These are phyloP conservation scores for Aureobasidium sp. DNA, from an alignment of 2,329 filamentous ascomycete species.

Conservation along the genomic window DNA sequence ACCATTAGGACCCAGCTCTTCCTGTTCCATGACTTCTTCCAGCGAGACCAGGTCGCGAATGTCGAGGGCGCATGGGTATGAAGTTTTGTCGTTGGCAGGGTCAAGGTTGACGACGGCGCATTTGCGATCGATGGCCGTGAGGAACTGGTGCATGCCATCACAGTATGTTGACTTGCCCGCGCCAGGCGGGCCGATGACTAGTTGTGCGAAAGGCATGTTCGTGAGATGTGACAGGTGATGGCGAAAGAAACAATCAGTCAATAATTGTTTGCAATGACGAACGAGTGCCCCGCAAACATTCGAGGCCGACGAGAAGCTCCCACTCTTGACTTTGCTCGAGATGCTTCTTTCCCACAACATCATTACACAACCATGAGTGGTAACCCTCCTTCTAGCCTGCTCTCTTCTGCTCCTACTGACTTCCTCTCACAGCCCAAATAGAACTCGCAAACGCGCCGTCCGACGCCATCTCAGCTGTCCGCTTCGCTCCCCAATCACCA, in stretches of 20 bases:
- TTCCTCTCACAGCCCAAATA: slow-evolving; percentile 48
- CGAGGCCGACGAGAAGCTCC: not conserved
- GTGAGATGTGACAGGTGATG: not conserved
- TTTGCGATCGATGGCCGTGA: slow-evolving; percentile 88
- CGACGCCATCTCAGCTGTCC: slow-evolving; percentile 79
- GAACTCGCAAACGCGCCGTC: slow-evolving; percentile 73
- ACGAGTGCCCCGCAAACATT: slow-evolving; percentile 1
- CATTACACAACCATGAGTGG: not conserved
- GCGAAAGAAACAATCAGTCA: not conserved
- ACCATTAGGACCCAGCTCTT: slow-evolving; percentile 85
- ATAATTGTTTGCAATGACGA: not conserved
- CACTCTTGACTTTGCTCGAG: not conserved
- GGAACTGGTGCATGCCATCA: slow-evolving; percentile 98
- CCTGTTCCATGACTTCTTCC: slow-evolving; percentile 90
- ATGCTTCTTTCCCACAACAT: not conserved
- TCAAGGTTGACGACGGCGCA: slow-evolving; percentile 95
- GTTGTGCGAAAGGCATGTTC: slow-evolving; percentile 18
- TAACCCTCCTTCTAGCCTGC: not conserved
- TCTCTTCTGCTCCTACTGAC: not conserved
- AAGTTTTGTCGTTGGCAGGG: slow-evolving; percentile 88
- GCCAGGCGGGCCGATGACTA: slow-evolving; percentile 66
- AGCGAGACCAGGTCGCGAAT: slow-evolving; percentile 82
- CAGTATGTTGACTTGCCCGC: slow-evolving; percentile 97
- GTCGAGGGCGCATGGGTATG: slow-evolving; percentile 82
- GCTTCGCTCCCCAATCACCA: slow-evolving; percentile 71